Percentiles rank a stretch among this genome's conserved stretches.
These are phyloP conservation scores for Ogataea allantospora DNA, from an alignment of 805 yeast genomes.

Conservation along the genomic window DNA sequence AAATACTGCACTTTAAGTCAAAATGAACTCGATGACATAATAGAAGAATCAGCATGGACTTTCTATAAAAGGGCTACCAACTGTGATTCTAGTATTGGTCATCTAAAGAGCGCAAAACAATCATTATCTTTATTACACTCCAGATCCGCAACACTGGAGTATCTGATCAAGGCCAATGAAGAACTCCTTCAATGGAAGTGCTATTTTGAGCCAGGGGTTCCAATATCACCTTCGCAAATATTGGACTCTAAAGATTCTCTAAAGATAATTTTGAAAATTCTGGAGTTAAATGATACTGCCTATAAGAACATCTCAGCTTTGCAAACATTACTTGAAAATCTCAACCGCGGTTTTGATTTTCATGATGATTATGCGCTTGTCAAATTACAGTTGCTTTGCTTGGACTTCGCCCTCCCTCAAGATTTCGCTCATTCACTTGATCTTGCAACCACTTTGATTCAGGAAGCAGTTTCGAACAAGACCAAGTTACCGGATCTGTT, in stretches of 20 bases:
- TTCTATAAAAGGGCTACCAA: constrained; percentile 30
- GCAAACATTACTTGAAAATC: constrained; percentile 38
- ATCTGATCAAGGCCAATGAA: constrained; percentile 24
- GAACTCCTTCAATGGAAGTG: constrained; percentile 29
- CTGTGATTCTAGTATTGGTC: constrained; percentile 30
- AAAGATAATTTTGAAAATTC: constrained; percentile 26
- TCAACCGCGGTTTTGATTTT: constrained; percentile 40
- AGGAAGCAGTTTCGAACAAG: constrained; percentile 19
- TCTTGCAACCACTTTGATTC: constrained; percentile 39
- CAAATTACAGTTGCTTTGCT: constrained; percentile 42
- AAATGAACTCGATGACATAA: constrained; percentile 10
- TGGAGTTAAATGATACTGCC: constrained; percentile 54
- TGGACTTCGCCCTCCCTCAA: constrained; percentile 63
- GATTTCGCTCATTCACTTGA: constrained; percentile 61
- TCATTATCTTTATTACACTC: constrained; percentile 18
- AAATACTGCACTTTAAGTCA: constrained; percentile 21
- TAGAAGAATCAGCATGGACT: constrained; percentile 25
- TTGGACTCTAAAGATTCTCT: constrained; percentile 26
- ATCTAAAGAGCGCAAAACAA: constrained; percentile 23
- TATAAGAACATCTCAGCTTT: constrained; percentile 46
- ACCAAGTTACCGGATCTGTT: constrained; percentile 11
- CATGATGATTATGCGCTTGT: constrained; percentile 18
- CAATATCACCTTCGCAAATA: constrained; percentile 30
- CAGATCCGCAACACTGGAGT: constrained; percentile 8
- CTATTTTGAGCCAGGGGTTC: constrained; percentile 30